Base-by-base conservation (phyloP, 2,329 filamentous ascomycete species). In the Penicillium sp. region DNA sequence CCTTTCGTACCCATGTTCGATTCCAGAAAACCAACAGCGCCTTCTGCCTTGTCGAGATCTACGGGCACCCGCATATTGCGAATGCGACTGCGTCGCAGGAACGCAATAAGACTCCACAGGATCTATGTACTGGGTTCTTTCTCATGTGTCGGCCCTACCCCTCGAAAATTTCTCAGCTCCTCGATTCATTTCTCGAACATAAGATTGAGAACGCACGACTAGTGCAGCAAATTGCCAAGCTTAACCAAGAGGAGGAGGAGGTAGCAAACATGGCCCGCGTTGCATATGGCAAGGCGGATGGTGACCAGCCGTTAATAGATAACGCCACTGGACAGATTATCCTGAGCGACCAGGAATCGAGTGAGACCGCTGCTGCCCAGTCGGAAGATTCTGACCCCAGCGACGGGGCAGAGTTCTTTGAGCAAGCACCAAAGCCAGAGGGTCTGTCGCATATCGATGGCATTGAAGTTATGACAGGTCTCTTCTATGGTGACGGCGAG, bases 181-280 rank as follows among this genome's bases (percentile, higher is more conserved):
- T 97, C 21, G 93, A 98, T 75, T 96, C 92, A 0, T 97, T 97
- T 68, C 81, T 98, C 27, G 93, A 98, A 73, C 93, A 97, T 78
- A 97, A 97, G 75, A 93, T 96, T 53, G 93, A 97, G 73, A 96
- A 97, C 68, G 92, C 96, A 77, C 86, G 93, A 5, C 76, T 98
- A 48, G 87, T 86, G 68, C 89, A 91, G 66, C 86, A 91, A 44
- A 96, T 98, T 60, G 87, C 89, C 19, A 91, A 96, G 75, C 80
- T 97, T 53, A 90, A 90, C 64, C 84, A 85, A 59, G 93, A 97
- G 73, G 93, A 97, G 73, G 86, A 88, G 55, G 90, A 93, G 53
- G 93, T 96, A 59, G 82, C 83, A 16, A 88, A 90, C 57, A 84
- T 86, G 51, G 83, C 86, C 57, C 80, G 81, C 60, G 82, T 86